Evolutionary conservation across 305 asterid genomes (phyloP).

Genomic region (Ilex paraguariensis): DNA sequence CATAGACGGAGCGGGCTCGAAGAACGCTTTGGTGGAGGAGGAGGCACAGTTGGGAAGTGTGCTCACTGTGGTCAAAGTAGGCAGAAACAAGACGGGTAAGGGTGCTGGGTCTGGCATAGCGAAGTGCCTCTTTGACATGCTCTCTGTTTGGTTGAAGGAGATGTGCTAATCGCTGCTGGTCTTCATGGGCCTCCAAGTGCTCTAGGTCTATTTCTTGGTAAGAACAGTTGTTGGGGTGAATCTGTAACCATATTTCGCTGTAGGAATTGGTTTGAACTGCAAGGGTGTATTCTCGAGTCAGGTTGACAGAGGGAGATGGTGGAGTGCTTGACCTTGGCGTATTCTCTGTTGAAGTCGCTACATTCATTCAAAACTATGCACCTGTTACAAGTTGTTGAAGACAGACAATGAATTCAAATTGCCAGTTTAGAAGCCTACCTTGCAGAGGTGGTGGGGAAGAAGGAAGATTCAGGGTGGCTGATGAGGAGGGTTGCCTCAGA

Average conservation of each 20-base stretch:
- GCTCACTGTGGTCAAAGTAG: constrained; percentile 71
- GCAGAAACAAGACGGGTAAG: constrained; percentile 49
- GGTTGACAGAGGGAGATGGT: constrained; percentile 76
- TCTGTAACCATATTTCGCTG: constrained; percentile 50
- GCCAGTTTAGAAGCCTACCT: constrained; percentile 32
- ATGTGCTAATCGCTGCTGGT: constrained; percentile 45
- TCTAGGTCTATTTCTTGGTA: constrained; percentile 30
- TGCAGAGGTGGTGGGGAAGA: constrained; percentile 42
- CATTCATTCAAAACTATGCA: constrained; percentile 15
- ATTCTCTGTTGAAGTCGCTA: constrained; percentile 37
- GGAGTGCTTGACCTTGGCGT: constrained; percentile 52
- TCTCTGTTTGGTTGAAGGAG: constrained; percentile 72
- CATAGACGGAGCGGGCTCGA: constrained; percentile 48
- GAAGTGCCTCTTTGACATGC: constrained; percentile 45
- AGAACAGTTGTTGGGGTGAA: constrained; percentile 34
- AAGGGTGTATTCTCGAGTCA: constrained; percentile 53
- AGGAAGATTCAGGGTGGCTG: constrained; percentile 28
- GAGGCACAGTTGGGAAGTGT: constrained; percentile 55
- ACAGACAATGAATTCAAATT: neutral
- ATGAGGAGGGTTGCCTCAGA: constrained; percentile 32
- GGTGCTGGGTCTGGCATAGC: constrained; percentile 34
- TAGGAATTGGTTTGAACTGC: constrained; percentile 72
- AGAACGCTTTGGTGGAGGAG: constrained; percentile 40
- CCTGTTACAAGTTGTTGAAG: constrained; percentile 15
- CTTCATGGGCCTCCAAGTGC: constrained; percentile 34